These are phyloP conservation scores for Phalaenopsis aphrodite DNA, from an alignment of 106 monocot species.

Conservation along the genomic window DNA sequence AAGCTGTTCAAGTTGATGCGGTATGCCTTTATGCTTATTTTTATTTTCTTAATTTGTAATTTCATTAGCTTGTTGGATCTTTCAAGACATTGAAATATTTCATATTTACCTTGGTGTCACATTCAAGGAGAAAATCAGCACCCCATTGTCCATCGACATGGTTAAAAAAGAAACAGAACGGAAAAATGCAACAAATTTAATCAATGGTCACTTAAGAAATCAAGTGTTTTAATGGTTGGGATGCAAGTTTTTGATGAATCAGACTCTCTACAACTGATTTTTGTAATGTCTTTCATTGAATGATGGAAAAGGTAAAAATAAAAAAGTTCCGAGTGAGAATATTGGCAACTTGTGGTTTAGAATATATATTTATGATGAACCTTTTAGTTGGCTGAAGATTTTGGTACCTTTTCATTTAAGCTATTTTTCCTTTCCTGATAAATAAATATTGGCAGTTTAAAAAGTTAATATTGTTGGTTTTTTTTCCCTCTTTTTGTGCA, in stretches of 20 bases:
- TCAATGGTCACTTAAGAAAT: too few relatives aligned
- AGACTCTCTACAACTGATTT: neutral
- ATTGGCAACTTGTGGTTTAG: neutral
- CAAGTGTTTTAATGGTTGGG: neutral
- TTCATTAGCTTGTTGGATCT: neutral
- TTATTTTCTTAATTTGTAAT: neutral
- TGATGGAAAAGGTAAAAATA: neutral
- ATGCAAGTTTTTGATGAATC: neutral
- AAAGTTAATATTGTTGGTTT: too few relatives aligned
- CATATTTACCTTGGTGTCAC: neutral
- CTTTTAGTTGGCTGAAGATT: neutral
- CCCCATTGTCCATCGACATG: neutral
- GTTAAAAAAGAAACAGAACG: too few relatives aligned
- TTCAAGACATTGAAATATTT: constrained; percentile 3
- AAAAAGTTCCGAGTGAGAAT: neutral
- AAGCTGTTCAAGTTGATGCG: constrained; percentile 89
- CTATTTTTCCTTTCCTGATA: too few relatives aligned
- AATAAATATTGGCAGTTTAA: too few relatives aligned
- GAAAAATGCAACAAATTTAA: too few relatives aligned
- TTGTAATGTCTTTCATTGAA: neutral
- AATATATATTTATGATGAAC: neutral
- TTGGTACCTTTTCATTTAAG: neutral
- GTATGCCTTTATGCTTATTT: constrained; percentile 28
- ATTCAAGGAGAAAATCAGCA: neutral
- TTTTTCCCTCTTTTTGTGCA: too few relatives aligned